These are phyloP conservation scores for Clohesyomyces aquaticus DNA, from an alignment of 495 filamentous ascomycete genomes.

Conservation along the genomic window DNA sequence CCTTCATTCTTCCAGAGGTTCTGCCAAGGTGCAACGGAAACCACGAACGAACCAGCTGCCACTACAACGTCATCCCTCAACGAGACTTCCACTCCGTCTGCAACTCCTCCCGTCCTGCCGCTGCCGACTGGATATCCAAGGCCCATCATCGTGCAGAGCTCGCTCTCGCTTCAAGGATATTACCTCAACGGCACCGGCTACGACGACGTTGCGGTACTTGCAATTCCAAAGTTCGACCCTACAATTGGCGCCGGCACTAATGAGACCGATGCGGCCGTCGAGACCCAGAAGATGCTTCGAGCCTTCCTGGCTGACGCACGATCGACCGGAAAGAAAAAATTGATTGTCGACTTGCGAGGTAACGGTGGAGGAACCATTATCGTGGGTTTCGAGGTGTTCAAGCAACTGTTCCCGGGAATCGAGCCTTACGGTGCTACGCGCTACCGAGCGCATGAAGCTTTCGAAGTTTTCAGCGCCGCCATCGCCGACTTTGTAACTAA, in stretches of 20 bases:
- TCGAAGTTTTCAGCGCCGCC: slow-evolving; percentile 17
- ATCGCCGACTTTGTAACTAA: slow-evolving; percentile 9
- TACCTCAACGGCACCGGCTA: slow-evolving; percentile 34
- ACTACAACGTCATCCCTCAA: slow-evolving; percentile 1
- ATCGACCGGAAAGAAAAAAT: slow-evolving; percentile 23
- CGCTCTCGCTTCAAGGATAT: slow-evolving; percentile 23
- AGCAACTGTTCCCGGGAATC: slow-evolving; percentile 34
- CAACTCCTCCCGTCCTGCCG: neutral
- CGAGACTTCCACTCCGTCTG: neutral
- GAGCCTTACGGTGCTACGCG: slow-evolving; percentile 29
- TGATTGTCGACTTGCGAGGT: slow-evolving; percentile 33
- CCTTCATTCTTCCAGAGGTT: slow-evolving; percentile 27
- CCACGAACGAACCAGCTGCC: neutral
- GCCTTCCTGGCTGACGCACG: slow-evolving; percentile 28
- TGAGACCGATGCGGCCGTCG: slow-evolving; percentile 4
- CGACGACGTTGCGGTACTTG: slow-evolving; percentile 34
- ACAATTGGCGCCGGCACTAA: slow-evolving; percentile 4
- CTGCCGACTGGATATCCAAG: slow-evolving; percentile 23
- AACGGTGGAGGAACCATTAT: slow-evolving; percentile 33
- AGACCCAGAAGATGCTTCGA: slow-evolving; percentile 20
- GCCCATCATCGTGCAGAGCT: slow-evolving; percentile 22
- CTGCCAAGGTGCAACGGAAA: slow-evolving; percentile 18
- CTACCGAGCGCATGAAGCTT: slow-evolving; percentile 30
- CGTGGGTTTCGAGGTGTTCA: slow-evolving; percentile 36
- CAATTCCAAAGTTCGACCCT: slow-evolving; percentile 31